phyloP scores from a whole-genome alignment of 2,329 filamentous ascomycete species.

The Phialophora tarda region DNA sequence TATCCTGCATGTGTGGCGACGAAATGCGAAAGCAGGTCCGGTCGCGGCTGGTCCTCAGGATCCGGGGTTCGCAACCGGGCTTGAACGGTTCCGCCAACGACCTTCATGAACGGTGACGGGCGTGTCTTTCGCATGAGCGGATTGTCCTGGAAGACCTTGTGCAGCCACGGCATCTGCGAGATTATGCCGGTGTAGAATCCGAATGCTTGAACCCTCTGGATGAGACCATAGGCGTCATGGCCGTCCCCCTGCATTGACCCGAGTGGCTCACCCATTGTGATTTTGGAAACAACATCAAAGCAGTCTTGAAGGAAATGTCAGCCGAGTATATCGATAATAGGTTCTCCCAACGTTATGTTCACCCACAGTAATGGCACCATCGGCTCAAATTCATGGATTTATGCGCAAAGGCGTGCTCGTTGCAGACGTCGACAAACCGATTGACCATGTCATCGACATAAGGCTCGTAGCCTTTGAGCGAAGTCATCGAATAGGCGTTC shows the following conservation, averaged over 20 bases:
- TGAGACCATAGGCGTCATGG: constrained; percentile 18
- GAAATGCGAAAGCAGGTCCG: constrained; percentile 21
- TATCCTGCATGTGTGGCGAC: constrained; percentile 16
- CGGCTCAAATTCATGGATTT: constrained; percentile 22
- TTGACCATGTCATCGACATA: constrained; percentile 76
- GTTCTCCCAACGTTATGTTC: constrained; percentile 44
- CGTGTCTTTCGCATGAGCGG: constrained; percentile 19
- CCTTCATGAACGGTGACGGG: constrained; percentile 20
- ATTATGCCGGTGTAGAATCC: constrained; percentile 19
- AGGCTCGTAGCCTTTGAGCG: constrained; percentile 58
- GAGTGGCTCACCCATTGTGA: constrained; percentile 43
- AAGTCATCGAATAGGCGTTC: constrained; percentile 61
- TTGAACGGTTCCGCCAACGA: constrained; percentile 10
- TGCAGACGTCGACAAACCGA: constrained; percentile 56
- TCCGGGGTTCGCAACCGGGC: constrained; percentile 17
- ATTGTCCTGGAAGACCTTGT: constrained; percentile 23
- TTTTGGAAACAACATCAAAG: constrained; percentile 44
- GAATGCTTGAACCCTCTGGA: constrained; percentile 16
- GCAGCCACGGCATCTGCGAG: constrained; percentile 27
- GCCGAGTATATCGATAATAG: not conserved
- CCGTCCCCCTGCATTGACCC: constrained; percentile 40
- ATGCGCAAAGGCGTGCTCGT: constrained; percentile 41
- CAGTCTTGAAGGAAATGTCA: constrained; percentile 22
- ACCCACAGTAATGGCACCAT: constrained; percentile 38
- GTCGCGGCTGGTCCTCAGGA: constrained; percentile 14